phyloP scores from a whole-genome alignment of 495 filamentous ascomycete species.

The Annulohypoxylon bovei region DNA sequence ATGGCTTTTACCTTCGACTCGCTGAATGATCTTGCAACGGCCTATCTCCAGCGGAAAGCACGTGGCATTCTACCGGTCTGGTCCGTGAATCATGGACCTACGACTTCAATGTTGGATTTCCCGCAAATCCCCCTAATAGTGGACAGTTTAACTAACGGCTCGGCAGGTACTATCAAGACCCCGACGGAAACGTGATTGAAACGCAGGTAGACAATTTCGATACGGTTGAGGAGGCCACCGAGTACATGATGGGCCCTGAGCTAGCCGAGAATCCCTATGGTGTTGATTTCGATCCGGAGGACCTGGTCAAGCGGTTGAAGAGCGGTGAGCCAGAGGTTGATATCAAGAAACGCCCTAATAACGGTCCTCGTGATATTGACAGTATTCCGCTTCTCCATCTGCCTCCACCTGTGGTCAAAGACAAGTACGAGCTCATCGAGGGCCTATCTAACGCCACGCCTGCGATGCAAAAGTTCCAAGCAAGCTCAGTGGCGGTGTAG shows the following conservation, averaged over 20 bases:
- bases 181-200: constrained; percentile 60
- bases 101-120: constrained; percentile 45
- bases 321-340: constrained; percentile 44
- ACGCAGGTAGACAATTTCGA: constrained; percentile 59
- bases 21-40: constrained; percentile 45
- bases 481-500: not conserved
- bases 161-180: constrained; percentile 54
- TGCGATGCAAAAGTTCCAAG: not conserved
- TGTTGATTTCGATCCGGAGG: constrained; percentile 52
- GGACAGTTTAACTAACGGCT: not conserved
- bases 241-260: constrained; percentile 44
- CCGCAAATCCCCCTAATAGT: not conserved
- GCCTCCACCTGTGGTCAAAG: constrained; percentile 26
- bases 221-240: constrained; percentile 48
- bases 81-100: constrained; percentile 58
- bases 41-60: constrained; percentile 48
- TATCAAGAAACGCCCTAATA: constrained; percentile 47
- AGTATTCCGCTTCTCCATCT: constrained; percentile 15
- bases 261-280: constrained; percentile 50
- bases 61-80: constrained; percentile 52
- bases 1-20: constrained; percentile 52
- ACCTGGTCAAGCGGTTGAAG: constrained; percentile 47
- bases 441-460: not conserved
- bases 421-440: constrained; percentile 26
- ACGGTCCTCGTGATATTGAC: constrained; percentile 39